Evolutionary conservation across 176 grass and related monocot species (phyloP).

Genomic region (Tillandsia leiboldiana): DNA sequence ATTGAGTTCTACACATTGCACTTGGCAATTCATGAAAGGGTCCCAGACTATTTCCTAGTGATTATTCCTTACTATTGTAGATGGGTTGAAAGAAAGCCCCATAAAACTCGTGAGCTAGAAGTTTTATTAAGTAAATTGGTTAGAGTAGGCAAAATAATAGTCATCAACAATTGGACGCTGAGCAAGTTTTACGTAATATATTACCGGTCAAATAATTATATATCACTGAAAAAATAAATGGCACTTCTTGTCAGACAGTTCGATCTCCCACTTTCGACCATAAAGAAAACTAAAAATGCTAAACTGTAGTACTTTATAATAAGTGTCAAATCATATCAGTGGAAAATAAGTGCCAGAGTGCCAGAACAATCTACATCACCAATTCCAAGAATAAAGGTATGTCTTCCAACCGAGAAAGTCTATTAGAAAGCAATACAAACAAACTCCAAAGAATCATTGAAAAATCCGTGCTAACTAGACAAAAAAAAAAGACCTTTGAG

Average conservation of each 20-base stretch:
- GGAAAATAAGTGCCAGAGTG: background rate
- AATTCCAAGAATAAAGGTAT: too few species aligned
- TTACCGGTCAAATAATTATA: background rate
- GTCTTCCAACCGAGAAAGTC: too few species aligned
- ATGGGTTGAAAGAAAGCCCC: too few species aligned
- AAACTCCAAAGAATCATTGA: background rate
- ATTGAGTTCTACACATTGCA: too few species aligned
- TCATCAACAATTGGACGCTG: background rate
- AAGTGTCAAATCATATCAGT: too few species aligned
- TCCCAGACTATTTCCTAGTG: too few species aligned
- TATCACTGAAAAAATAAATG: background rate
- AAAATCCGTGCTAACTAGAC: background rate
- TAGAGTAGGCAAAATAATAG: background rate
- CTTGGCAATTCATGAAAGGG: too few species aligned
- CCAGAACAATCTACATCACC: too few species aligned
- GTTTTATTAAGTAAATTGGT: background rate
- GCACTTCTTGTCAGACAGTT: background rate
- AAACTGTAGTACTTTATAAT: background rate
- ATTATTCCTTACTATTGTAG: too few species aligned
- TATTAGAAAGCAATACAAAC: background rate
- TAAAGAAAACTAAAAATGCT: background rate
- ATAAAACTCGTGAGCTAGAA: too few species aligned
- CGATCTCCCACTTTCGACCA: background rate
- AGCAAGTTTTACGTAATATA: background rate
- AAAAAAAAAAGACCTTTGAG: constrained; percentile 48